phyloP scores from a whole-genome alignment of 2,329 filamentous ascomycete species.

The Huntiella omanensis region DNA sequence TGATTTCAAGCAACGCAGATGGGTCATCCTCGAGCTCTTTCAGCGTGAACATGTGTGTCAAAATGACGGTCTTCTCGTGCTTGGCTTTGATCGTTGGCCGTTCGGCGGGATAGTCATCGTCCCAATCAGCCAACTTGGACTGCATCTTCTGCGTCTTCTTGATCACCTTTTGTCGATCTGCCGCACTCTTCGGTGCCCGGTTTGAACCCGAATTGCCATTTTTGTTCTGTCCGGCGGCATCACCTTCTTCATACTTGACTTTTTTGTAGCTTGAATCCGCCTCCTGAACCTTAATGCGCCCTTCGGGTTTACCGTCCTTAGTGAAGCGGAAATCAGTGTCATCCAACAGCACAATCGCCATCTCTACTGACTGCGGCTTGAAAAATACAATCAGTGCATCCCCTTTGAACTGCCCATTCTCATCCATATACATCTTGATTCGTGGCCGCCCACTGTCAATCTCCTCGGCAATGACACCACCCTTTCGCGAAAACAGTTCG shows the following conservation, averaged over 20 bases:
- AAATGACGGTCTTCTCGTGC: conserved; percentile 69
- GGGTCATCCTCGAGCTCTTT: conserved; percentile 72
- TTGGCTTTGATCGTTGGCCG: conserved; percentile 27
- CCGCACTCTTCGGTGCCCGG: conserved; percentile 30
- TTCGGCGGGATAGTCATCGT: conserved; percentile 50
- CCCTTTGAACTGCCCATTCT: conserved; percentile 72
- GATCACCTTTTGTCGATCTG: conserved; percentile 77
- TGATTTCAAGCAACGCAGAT: conserved; percentile 70
- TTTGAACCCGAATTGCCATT: conserved; percentile 18
- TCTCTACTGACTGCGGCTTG: conserved; percentile 77
- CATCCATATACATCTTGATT: conserved; percentile 82
- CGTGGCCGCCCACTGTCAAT: conserved; percentile 74
- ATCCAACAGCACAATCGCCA: conserved; percentile 65
- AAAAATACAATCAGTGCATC: conserved; percentile 90
- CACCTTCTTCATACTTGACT: conserved; percentile 42
- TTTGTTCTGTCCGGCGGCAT: conserved; percentile 15
- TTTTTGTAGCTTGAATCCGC: conserved; percentile 89
- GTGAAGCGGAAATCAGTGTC: conserved; percentile 61
- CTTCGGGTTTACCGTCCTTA: conserved; percentile 30
- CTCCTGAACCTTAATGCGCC: conserved; percentile 60
- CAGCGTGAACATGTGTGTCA: conserved; percentile 87
- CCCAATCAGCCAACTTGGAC: conserved; percentile 86
- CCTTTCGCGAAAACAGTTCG: conserved; percentile 65
- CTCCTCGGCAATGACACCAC: conserved; percentile 82
- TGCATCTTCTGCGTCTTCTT: conserved; percentile 80